These are phyloP conservation scores for Gomphus bonarii DNA, from an alignment of 1,284 basidiomycete genomes.

Conservation along the genomic window DNA sequence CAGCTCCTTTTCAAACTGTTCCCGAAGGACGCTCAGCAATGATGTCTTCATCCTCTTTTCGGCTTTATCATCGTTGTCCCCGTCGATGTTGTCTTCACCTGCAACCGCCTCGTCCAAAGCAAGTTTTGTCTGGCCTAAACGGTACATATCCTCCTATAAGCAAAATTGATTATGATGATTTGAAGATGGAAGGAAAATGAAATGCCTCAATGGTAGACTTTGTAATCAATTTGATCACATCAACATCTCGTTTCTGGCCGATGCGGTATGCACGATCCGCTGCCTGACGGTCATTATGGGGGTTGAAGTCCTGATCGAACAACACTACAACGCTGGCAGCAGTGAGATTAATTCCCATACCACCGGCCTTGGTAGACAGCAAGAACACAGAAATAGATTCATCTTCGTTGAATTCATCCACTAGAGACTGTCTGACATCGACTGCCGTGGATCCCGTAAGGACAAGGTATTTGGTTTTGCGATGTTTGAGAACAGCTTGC, in stretches of 20 bases:
- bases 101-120: slow-evolving; percentile 89
- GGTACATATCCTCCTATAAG: slow-evolving; percentile 74
- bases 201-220: slow-evolving; percentile 76
- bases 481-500: slow-evolving; percentile 72
- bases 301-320: slow-evolving; percentile 98
- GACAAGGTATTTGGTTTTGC: slow-evolving; percentile 73
- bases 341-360: slow-evolving; percentile 86
- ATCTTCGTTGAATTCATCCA: slow-evolving; percentile 97
- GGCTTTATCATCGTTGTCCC: slow-evolving; percentile 46
- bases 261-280: slow-evolving; percentile 98
- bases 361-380: slow-evolving; percentile 91
- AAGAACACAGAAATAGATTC: slow-evolving; percentile 87
- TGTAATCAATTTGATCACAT: slow-evolving; percentile 90
- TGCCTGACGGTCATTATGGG: slow-evolving; percentile 88
- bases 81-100: slow-evolving; percentile 51
- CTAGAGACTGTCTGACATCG: slow-evolving; percentile 85
- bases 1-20: slow-evolving; percentile 45
- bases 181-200: neutral
- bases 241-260: slow-evolving; percentile 85
- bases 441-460: slow-evolving; percentile 93
- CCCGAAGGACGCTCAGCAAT: slow-evolving; percentile 68
- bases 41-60: slow-evolving; percentile 77
- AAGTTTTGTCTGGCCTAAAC: slow-evolving; percentile 84
- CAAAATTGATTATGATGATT: neutral
- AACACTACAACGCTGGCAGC: slow-evolving; percentile 91